Evolutionary conservation across 1,284 basidiomycete genomes (phyloP), one percentile per base, ranked within the genome.

Genomic region (Leccinum laetum): DNA sequence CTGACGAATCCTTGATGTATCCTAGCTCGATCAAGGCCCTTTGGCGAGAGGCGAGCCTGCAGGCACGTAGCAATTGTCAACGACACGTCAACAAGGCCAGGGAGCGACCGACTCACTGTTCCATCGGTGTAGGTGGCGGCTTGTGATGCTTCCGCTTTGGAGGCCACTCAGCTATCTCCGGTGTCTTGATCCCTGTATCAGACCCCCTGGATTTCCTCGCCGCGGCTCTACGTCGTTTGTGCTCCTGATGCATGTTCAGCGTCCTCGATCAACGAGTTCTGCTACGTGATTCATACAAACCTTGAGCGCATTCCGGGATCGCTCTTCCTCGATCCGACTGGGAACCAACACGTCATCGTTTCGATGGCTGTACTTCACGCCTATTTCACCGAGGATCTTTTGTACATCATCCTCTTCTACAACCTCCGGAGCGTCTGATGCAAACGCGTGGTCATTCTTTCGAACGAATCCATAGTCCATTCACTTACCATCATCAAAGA

Each of bases 291-390:
- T 49, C 67, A n/a, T 67, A 87, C 58, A 37, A 5, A 58, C 88
- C 77, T 84, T 78, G n/a, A 89, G 72, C 3, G 83, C 82, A 29
- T 80, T 82, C 65, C 82, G 83, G 3, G 86, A 82, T 46, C 86
- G 82, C 65, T 86, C 83, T 61, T 86, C 85, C 70, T 92, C 90
- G 41, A 93, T 86, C 4, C 81, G 82, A 71, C 85, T 93, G n/a
- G 87, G 84, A 4, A 81, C 79, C 13, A 93, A 79, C 13, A 93
- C 79, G n/a, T 87, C 83, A 57, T 91, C 87, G 65, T 93, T 93
- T 29, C 83, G 82, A 71, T 93, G 91, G 29, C 83, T 90, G 68
- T 93, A 93, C 62, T 80, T 83, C 5, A 91, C 82, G 9, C 89
- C 88, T 26, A 86, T 80, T 8, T 81, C 80, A 63, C 80, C 83